Base-by-base conservation (phyloP, 495 filamentous ascomycete species). In the Aspergillus ostianus region DNA sequence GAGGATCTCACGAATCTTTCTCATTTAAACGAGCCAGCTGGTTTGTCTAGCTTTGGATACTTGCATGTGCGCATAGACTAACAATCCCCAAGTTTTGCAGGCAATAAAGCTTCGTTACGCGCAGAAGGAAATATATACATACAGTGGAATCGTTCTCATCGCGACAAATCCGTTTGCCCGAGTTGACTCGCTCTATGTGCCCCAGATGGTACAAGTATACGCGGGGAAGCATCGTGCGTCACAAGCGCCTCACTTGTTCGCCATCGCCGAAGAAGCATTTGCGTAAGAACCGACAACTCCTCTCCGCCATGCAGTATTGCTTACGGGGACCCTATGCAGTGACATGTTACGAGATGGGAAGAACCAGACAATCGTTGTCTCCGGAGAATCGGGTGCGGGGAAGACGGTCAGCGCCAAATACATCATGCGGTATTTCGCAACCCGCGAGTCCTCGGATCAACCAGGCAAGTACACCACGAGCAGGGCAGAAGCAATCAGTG, bases 391-490 rank as follows among this genome's bases (percentile, higher is more conserved):
- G 50, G 94, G 94, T 79, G 94, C 94, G 58, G 94, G 94, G 57
- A 99, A 99, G 76, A 99, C 94, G 0, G 94, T 99, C 69, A 98
- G 95, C 74, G 94, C 94, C 45, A 99, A 99, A 73, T 99, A 99
- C 73, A 98, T 99, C 69, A 99, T 99, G 94, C 82, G 94, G 67
- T 99, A 99, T 78, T 99, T 99, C 75, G 95, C 94, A 58, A 99
- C 95, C 36, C 85, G 96, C 78, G 93, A 98, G 78, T 89, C 93
- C 2, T 91, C 95, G 47, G 93, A 94, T 62, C 89, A 90, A 67
- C 90, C 92, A 19, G 87, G 90, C 29, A 88, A 87, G 64, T 87
- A 90, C 69, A 80, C 81, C 21, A 93, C 87, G 73, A 90, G 88
- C 66, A 85, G 90, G 62, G 81, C 85, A 41, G 95, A 97, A 66